Percentiles rank a stretch among this genome's conserved stretches.
phyloP scores from a whole-genome alignment of 345 rosid species.

The Litchi chinensis region DNA sequence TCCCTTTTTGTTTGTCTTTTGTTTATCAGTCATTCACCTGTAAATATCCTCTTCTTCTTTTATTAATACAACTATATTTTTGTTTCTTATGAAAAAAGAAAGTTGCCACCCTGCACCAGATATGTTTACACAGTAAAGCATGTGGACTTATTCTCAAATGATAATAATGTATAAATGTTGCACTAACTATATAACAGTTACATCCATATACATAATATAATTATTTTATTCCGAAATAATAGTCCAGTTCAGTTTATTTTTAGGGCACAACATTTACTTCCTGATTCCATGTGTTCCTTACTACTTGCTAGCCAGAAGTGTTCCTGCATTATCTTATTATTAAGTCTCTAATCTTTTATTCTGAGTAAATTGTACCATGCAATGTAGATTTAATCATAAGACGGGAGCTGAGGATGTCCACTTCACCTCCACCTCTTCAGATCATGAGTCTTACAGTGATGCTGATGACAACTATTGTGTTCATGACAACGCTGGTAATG shows the following conservation, averaged over 20 bases:
- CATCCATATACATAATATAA: neutral
- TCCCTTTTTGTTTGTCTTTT: too few relatives aligned
- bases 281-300: neutral
- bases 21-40: neutral
- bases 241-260: neutral
- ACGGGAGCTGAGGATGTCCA: conserved; percentile 91
- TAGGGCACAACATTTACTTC: neutral
- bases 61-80: neutral
- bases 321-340: neutral
- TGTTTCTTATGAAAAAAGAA: neutral
- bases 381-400: conserved; percentile 84
- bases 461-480: conserved; percentile 22
- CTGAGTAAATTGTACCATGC: neutral
- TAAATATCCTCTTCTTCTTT: neutral
- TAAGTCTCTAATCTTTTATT: neutral
- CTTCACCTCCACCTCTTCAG: conserved; percentile 54
- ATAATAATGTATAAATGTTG: neutral
- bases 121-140: neutral
- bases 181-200: neutral
- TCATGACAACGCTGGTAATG: conserved; percentile 28
- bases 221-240: neutral
- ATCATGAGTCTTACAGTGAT: conserved; percentile 53
- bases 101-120: neutral
- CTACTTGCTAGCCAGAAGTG: neutral
- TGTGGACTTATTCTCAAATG: neutral